Conservation (phyloP, 2,329 filamentous ascomycete genomes). For the Alternaria incomplexa region DNA sequence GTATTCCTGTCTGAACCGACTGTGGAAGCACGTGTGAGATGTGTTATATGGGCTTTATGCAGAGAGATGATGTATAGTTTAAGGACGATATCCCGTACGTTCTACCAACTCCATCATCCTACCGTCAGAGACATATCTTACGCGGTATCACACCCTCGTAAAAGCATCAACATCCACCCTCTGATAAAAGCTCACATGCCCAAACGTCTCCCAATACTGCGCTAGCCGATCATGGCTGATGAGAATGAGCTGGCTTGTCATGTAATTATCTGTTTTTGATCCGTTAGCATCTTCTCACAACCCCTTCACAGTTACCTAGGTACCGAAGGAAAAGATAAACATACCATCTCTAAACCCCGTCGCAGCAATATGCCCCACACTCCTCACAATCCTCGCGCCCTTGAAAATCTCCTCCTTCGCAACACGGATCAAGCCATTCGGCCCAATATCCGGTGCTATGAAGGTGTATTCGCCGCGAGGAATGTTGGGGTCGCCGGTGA, state of each 20-base stretch:
- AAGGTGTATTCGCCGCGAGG: conserved; percentile 87
- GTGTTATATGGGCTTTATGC: too few species aligned
- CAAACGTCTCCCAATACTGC: conserved; percentile 75
- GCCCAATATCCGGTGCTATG: conserved; percentile 76
- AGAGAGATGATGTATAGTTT: too few species aligned
- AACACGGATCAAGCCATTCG: conserved; percentile 66
- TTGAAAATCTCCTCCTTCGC: conserved; percentile 71
- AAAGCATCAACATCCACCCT: conserved; percentile 54
- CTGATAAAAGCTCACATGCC: conserved; percentile 57
- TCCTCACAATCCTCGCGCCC: conserved; percentile 76
- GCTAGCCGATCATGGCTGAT: conserved; percentile 78
- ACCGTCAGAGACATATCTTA: too few species aligned
- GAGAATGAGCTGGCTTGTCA: conserved; percentile 77
- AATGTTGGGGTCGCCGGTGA: conserved; percentile 90
- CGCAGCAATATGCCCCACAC: conserved; percentile 78
- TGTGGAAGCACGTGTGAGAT: too few species aligned
- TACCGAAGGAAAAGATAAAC: too few species aligned
- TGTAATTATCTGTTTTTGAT: conserved; percentile 77
- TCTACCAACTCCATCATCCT: background rate
- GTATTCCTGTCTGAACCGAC: too few species aligned
- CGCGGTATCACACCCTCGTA: conserved; percentile 24
- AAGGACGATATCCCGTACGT: too few species aligned
- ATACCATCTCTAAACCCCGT: conserved; percentile 74
- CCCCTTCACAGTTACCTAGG: too few species aligned
- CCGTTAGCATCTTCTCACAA: background rate